These are phyloP conservation scores for Colletotrichum phormii DNA, from an alignment of 2,329 filamentous ascomycete genomes.

Conservation along the genomic window DNA sequence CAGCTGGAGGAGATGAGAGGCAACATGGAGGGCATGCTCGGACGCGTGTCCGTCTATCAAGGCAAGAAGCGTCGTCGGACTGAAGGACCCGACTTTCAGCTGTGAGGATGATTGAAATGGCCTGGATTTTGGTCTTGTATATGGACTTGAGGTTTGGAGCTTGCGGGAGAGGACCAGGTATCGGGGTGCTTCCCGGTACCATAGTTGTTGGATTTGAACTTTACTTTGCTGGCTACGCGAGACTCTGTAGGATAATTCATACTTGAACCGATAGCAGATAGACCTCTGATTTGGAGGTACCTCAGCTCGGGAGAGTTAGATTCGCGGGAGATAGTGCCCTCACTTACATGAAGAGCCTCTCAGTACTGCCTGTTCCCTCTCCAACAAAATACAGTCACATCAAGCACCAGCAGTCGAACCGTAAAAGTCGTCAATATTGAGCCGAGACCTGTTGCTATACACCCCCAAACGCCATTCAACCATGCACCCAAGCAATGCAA, in stretches of 20 bases:
- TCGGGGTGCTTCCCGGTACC: background rate
- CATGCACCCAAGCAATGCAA: background rate
- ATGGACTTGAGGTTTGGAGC: fast-evolving
- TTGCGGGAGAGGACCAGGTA: background rate
- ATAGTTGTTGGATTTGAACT: background rate
- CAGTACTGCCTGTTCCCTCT: background rate
- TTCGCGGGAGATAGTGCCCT: too few species aligned
- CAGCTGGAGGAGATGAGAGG: slow-evolving; percentile 11
- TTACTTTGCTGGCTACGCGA: background rate
- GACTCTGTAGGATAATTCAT: background rate
- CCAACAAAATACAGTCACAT: background rate
- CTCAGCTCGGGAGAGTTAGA: too few species aligned
- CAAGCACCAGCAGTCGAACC: background rate
- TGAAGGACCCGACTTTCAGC: background rate
- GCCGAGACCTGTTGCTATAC: background rate
- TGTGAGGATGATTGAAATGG: background rate
- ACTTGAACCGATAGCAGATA: background rate
- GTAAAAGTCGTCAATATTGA: too few species aligned
- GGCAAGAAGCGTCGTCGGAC: slow-evolving; percentile 9
- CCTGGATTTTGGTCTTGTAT: background rate
- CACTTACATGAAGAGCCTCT: background rate
- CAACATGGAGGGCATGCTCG: background rate
- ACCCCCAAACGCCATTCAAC: slow-evolving; percentile 4
- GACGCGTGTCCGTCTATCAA: slow-evolving; percentile 4
- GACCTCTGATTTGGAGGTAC: background rate